Base-by-base conservation (phyloP, 768 basidiomycete species). In the Mycena maculata region DNA sequence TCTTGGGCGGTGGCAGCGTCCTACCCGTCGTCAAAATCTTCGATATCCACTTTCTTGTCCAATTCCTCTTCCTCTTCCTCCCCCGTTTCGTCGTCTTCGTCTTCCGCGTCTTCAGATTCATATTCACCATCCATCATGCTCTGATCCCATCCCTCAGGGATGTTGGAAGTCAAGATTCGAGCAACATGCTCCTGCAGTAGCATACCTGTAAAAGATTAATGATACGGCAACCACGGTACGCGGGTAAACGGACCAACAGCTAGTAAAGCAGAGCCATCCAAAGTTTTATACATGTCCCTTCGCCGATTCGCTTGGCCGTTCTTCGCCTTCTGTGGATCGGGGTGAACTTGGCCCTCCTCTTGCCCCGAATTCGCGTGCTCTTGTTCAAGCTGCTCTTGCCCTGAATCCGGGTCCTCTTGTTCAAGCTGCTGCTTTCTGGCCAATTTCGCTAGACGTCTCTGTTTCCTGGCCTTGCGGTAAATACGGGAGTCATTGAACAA, bases 181-280 rank as follows among this genome's bases (percentile, higher is more conserved):
- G 80, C 83, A 20, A 92, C 81, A 68, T 90, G 85, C 68, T 92
- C 90, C 68, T 93, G 91, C 18, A 92, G 76, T 23, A 92, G 75
- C 79, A 93, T 88, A 1, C 91, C 92, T 91, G 39, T 23, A 25
- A 12, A 16, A 61, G 28, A 27, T 64, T 5, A 60, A 44, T 39
- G n/a, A 36, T 44, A 53, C 22, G 36, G 11, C 38, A 38, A 42
- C 42, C 31, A 41, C 33, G 38, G 33, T 7, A 28, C 22, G 27
- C 2, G 12, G 30, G 27, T 50, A 22, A 23, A 78, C 83, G 25
- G 36, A 92, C 92, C 91, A 67, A 94, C 82, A 4, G 87, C 91
- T 76, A 93, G 81, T 47, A 93, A 82, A 4, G 91, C 90, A 12
- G 90, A 88, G 5, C 92, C 92, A 70, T 92, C 90, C 67, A 92